Evolutionary conservation across 768 basidiomycete genomes (phyloP).

Genomic region (Pulveroboletus ravenelii): DNA sequence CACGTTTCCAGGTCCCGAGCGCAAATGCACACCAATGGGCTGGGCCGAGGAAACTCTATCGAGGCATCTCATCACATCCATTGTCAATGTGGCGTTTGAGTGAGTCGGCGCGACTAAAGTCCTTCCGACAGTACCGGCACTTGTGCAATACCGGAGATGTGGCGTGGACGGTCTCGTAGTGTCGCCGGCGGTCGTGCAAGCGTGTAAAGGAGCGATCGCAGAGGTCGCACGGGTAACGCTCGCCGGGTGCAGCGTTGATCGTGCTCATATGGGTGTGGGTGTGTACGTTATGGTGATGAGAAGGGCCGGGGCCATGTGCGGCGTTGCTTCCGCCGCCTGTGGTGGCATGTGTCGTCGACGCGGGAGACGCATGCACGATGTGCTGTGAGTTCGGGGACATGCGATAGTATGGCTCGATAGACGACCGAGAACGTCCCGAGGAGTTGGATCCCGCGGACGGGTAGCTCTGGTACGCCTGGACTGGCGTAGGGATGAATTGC

Average conservation of each 20-base stretch:
- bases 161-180: slow-evolving; percentile 73
- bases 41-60: slow-evolving; percentile 21
- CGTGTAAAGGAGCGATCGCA: slow-evolving; percentile 80
- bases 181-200: slow-evolving; percentile 76
- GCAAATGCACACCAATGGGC: slow-evolving; percentile 1
- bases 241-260: slow-evolving; percentile 32
- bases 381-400: slow-evolving; percentile 38
- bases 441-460: slow-evolving; percentile 27
- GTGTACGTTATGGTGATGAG: slow-evolving; percentile 7
- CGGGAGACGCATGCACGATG: slow-evolving; percentile 12
- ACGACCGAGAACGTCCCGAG: slow-evolving; percentile 25
- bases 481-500: slow-evolving; percentile 48
- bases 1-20: slow-evolving; percentile 15
- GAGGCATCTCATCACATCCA: slow-evolving; percentile 65
- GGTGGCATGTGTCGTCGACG: slow-evolving; percentile 11
- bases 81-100: slow-evolving; percentile 81
- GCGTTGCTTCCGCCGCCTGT: slow-evolving; percentile 12
- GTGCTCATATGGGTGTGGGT: slow-evolving; percentile 11
- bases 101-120: slow-evolving; percentile 75
- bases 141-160: slow-evolving; percentile 59
- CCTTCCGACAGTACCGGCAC: slow-evolving; percentile 71
- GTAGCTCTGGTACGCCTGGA: slow-evolving; percentile 37
- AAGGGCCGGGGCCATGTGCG: slow-evolving; percentile 5
- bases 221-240: slow-evolving; percentile 67
- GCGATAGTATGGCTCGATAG: slow-evolving; percentile 37